Conservation (phyloP, 345 rosid genomes). For the Toxicodendron radicans region DNA sequence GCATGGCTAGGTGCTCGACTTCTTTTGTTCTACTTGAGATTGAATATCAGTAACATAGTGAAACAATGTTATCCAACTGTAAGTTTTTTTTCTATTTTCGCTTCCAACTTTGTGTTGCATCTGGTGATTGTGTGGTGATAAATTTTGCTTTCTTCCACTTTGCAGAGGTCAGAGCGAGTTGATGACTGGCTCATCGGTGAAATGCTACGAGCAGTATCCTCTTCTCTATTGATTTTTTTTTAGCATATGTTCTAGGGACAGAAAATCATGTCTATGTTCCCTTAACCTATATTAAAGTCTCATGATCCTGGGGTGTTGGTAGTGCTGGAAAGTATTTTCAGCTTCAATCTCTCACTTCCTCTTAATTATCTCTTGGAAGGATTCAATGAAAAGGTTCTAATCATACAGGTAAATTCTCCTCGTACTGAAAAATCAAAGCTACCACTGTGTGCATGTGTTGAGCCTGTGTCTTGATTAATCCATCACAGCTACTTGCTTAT, state of each 20-base stretch:
- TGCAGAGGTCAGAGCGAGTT: conserved; percentile 72
- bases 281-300: conserved; percentile 65
- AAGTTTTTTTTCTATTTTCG: conserved; percentile 26
- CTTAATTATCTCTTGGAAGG: conserved; percentile 71
- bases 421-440: background rate
- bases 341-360: conserved; percentile 79
- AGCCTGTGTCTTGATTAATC: background rate
- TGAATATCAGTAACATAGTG: conserved; percentile 51
- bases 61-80: conserved; percentile 81
- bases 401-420: conserved; percentile 59
- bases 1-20: conserved; percentile 66
- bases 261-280: conserved; percentile 13
- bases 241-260: conserved; percentile 1
- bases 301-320: conserved; percentile 72
- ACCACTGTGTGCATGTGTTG: background rate
- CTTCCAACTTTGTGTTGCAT: conserved; percentile 2
- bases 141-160: conserved; percentile 18
- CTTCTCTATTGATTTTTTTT: background rate
- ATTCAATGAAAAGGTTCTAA: conserved; percentile 49
- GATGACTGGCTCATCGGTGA: conserved; percentile 72
- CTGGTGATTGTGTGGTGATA: background rate
- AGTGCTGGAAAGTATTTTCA: conserved; percentile 84
- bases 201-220: conserved; percentile 97
- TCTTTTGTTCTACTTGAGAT: conserved; percentile 60
- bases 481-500: background rate